Evolutionary conservation across 225 moss, liverwort and hornwort species (phyloP).

Genomic region (Pleurozium schreberi): DNA sequence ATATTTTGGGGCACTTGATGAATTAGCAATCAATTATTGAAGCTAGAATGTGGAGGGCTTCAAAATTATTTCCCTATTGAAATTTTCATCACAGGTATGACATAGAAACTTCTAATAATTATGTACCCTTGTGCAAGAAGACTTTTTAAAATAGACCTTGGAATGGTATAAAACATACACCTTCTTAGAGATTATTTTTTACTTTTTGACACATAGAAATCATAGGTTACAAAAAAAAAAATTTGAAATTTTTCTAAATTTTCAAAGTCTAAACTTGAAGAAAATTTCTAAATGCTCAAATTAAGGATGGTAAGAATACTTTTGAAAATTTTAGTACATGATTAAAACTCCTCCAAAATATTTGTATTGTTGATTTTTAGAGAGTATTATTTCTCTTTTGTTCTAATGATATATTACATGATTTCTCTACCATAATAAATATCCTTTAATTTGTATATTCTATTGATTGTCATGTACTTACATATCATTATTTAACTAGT

Average conservation of each 20-base stretch:
- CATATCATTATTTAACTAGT: background rate
- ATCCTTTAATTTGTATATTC: background rate
- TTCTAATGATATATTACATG: background rate
- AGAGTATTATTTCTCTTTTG: background rate
- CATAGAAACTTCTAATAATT: background rate
- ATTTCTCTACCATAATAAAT: background rate
- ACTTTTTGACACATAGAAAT: background rate
- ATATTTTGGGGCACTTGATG: background rate
- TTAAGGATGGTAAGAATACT: background rate
- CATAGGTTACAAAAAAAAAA: background rate
- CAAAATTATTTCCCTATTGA: background rate
- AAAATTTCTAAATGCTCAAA: background rate
- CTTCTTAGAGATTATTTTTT: too few relatives aligned
- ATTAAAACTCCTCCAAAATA: background rate
- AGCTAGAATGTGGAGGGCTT: background rate
- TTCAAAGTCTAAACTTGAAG: background rate
- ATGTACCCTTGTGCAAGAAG: background rate
- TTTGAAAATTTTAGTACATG: background rate
- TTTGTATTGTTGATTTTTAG: fast-evolving
- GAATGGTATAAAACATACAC: background rate
- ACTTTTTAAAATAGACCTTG: background rate
- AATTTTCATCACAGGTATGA: background rate
- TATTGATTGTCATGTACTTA: background rate
- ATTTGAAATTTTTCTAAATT: background rate
- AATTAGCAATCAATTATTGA: background rate